phyloP scores from a whole-genome alignment of 75 land plant genomes.

The Sequoia sempervirens region DNA sequence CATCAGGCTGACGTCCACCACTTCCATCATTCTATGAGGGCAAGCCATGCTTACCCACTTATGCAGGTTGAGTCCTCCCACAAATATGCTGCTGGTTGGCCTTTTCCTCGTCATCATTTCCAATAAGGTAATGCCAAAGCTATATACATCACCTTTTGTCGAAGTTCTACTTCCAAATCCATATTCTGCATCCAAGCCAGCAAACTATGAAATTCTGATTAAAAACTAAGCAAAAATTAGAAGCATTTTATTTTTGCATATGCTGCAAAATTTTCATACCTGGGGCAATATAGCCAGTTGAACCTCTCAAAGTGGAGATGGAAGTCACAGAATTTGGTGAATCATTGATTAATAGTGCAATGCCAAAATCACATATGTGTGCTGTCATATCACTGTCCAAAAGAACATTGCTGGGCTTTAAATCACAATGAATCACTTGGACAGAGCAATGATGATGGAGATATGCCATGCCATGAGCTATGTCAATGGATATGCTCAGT shows the following conservation, averaged over 20 bases:
- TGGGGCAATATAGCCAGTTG: constrained; percentile 18
- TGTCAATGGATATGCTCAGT: constrained; percentile 13
- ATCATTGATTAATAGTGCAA: constrained; percentile 1
- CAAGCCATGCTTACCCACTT: constrained; percentile 10
- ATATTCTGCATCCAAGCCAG: constrained; percentile 11
- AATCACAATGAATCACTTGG: constrained; percentile 18
- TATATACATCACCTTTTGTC: constrained; percentile 14
- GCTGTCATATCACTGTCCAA: constrained; percentile 14
- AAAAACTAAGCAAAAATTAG: neutral
- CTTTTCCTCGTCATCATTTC: constrained; percentile 12
- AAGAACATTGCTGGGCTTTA: constrained; percentile 25
- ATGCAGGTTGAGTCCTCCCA: neutral
- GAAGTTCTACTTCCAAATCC: neutral
- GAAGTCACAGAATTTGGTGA: neutral
- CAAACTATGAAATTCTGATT: neutral
- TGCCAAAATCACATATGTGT: constrained; percentile 20
- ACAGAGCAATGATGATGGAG: constrained; percentile 12
- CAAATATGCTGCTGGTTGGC: constrained; percentile 12
- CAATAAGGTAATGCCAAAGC: constrained; percentile 8
- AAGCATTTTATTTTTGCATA: neutral
- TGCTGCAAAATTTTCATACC: neutral
- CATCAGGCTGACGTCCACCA: neutral
- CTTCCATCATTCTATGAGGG: constrained; percentile 1
- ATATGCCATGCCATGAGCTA: constrained; percentile 14
- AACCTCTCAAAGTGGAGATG: constrained; percentile 1